Evolutionary conservation across 2,329 filamentous ascomycete species (phyloP).

Genomic region (Sarocladium kiliense): DNA sequence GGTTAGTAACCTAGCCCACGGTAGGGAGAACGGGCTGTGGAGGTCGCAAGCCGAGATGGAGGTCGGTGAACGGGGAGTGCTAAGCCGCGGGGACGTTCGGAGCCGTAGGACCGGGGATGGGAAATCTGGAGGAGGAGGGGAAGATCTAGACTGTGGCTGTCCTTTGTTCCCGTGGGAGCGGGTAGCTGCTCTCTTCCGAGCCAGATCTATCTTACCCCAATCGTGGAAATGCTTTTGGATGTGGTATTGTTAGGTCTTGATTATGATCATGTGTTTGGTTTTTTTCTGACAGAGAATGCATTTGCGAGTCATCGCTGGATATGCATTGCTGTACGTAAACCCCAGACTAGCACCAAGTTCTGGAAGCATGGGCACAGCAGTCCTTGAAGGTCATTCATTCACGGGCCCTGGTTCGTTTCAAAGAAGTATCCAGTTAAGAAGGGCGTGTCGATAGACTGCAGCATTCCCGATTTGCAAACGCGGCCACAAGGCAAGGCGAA

Average conservation of each 20-base stretch:
- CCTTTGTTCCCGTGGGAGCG: conserved; percentile 1
- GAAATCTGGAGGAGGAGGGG: conserved; percentile 1
- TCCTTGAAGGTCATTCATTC: not conserved
- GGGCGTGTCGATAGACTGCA: not conserved
- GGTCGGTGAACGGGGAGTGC: conserved; percentile 7
- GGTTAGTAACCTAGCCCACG: too few species aligned
- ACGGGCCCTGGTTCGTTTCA: not conserved
- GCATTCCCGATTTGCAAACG: not conserved
- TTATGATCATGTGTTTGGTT: not conserved
- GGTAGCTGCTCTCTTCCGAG: too few species aligned
- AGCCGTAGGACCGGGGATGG: conserved; percentile 5
- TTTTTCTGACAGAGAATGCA: not conserved
- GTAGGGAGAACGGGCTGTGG: too few species aligned
- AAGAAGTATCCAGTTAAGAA: not conserved
- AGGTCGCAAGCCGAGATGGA: not conserved
- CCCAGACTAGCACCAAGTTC: not conserved
- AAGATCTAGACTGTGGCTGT: not conserved
- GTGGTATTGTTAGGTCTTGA: not conserved
- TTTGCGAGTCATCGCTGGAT: not conserved
- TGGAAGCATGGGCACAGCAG: not conserved
- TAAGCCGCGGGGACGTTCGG: conserved; percentile 1
- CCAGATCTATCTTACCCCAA: too few species aligned
- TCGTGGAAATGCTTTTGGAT: not conserved
- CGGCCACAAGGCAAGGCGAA: not conserved
- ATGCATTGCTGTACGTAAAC: not conserved